Percentiles rank a stretch among this genome's conserved stretches.
Conservation (phyloP, 805 yeast species). For the Monosporozyma yasuniensis region DNA sequence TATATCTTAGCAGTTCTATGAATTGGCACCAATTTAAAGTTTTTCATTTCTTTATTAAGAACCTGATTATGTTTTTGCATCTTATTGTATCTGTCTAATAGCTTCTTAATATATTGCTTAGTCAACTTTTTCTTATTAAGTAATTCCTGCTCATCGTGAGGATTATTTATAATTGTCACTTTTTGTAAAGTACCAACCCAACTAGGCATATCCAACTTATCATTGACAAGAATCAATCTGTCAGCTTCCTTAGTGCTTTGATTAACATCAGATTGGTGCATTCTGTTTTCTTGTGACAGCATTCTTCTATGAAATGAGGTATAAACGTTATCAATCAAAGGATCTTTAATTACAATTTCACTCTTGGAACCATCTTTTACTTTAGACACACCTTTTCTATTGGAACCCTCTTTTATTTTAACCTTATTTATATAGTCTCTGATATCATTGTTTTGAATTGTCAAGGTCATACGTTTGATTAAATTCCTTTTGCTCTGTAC, state of each 20-base stretch:
- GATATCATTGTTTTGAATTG: slow-evolving; percentile 9
- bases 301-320: slow-evolving; percentile 45
- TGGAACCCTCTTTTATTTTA: neutral
- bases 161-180: slow-evolving; percentile 44
- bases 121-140: slow-evolving; percentile 44
- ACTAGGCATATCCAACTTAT: slow-evolving; percentile 37
- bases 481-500: slow-evolving; percentile 5
- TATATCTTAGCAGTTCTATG: slow-evolving; percentile 13
- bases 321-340: slow-evolving; percentile 40
- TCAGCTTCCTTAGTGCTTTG: slow-evolving; percentile 51
- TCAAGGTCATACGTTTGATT: slow-evolving; percentile 17
- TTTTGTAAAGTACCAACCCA: slow-evolving; percentile 41
- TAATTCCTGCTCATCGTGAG: slow-evolving; percentile 42
- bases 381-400: neutral
- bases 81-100: slow-evolving; percentile 25
- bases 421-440: neutral
- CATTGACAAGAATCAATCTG: slow-evolving; percentile 33
- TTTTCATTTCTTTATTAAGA: slow-evolving; percentile 12
- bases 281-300: slow-evolving; percentile 56
- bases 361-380: too few species aligned
- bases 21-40: slow-evolving; percentile 10
- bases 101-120: slow-evolving; percentile 35
- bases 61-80: slow-evolving; percentile 18
- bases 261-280: slow-evolving; percentile 42
- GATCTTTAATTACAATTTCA: slow-evolving; percentile 26